A percentile compares a stretch with the other conserved stretches of the same genome.
Conservation (phyloP, 306 rosid genomes). For the Echinosophora koreensis region DNA sequence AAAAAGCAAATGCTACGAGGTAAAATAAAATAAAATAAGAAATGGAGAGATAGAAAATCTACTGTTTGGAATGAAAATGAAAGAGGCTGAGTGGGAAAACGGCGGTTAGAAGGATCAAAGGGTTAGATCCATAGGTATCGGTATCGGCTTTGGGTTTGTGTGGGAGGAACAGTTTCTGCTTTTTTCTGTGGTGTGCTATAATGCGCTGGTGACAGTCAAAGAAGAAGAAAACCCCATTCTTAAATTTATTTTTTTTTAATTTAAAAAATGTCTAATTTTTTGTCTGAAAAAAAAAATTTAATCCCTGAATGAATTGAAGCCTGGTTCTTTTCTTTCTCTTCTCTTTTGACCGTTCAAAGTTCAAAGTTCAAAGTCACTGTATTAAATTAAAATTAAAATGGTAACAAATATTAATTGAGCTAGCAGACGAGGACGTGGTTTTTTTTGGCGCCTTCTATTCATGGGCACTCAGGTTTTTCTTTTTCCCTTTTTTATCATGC, state of each 20-base stretch:
- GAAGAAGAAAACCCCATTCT: conserved; percentile 55
- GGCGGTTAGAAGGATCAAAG: conserved; percentile 39
- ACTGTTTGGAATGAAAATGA: conserved; percentile 48
- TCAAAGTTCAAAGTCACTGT: conserved; percentile 42
- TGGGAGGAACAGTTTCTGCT: conserved; percentile 53
- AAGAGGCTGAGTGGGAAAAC: conserved; percentile 32
- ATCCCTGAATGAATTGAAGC: not conserved
- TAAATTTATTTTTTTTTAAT: conserved; percentile 5
- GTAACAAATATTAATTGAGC: conserved; percentile 29
- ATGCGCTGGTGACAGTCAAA: conserved; percentile 91
- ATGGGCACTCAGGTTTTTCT: no score
- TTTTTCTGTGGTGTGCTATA: conserved; percentile 68
- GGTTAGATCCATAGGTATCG: conserved; percentile 55
- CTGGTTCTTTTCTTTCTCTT: conserved; percentile 42
- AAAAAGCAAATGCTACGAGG: not conserved
- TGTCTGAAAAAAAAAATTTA: not conserved
- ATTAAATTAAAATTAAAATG: no score
- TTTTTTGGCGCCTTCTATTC: no score
- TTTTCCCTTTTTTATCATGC: no score
- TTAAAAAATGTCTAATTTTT: not conserved
- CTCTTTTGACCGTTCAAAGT: conserved; percentile 69
- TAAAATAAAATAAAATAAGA: not conserved
- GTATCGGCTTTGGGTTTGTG: conserved; percentile 2
- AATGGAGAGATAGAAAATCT: conserved; percentile 37
- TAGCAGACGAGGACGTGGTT: not conserved